These are phyloP conservation scores for Sclerotinia glacialis DNA, from an alignment of 2,329 filamentous ascomycete genomes.

Conservation along the genomic window DNA sequence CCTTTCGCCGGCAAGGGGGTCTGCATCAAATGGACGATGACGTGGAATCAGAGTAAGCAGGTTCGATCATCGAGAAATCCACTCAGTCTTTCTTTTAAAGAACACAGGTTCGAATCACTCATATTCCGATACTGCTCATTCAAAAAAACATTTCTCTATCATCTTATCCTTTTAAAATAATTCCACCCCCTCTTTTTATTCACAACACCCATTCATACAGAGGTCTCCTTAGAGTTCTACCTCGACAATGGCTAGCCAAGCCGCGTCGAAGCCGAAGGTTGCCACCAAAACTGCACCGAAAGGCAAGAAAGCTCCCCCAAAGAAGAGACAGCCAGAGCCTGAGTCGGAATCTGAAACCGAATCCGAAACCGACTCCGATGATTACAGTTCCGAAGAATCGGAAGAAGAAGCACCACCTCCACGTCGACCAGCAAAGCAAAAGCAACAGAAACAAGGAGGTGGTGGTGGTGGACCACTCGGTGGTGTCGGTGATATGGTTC, in stretches of 20 bases:
- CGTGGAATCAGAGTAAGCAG: slow-evolving; percentile 17
- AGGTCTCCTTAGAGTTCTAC: not conserved
- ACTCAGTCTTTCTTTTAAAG: slow-evolving; percentile 20
- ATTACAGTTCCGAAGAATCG: slow-evolving; percentile 15
- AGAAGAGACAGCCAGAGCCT: slow-evolving; percentile 9
- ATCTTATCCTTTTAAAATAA: not conserved
- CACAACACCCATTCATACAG: not conserved
- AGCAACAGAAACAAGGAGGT: slow-evolving; percentile 12
- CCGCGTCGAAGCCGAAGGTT: slow-evolving; percentile 16
- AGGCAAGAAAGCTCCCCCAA: slow-evolving; percentile 18
- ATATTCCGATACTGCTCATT: slow-evolving; percentile 1
- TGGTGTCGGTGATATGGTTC: slow-evolving; percentile 20
- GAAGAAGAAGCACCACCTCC: slow-evolving; percentile 20
- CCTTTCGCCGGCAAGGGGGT: not conserved
- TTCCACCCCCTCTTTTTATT: not conserved
- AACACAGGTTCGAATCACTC: slow-evolving; percentile 12
- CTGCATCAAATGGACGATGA: slow-evolving; percentile 15
- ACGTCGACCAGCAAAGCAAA: slow-evolving; percentile 17
- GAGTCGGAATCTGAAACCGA: slow-evolving; percentile 12
- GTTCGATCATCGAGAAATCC: slow-evolving; percentile 11
- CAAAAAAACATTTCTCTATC: not conserved
- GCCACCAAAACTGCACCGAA: slow-evolving; percentile 16
- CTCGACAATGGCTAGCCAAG: slow-evolving; percentile 18
- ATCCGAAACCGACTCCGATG: slow-evolving; percentile 16
- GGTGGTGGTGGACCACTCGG: slow-evolving; percentile 19